phyloP scores from a whole-genome alignment of 371 early-diverging fungal species.

The Rhizopus arrhizus region DNA sequence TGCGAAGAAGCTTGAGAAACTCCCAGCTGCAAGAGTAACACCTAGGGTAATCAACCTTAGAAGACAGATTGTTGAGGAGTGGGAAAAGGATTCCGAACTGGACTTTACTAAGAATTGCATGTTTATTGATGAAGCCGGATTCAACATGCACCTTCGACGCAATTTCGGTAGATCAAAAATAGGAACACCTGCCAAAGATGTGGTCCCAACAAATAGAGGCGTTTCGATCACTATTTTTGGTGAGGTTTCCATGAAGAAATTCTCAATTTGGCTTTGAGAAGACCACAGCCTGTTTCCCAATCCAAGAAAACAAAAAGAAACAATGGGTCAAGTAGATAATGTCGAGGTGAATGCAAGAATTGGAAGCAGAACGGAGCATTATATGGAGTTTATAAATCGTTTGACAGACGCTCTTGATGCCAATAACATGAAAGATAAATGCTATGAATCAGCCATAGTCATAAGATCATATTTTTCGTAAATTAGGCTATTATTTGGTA shows the following conservation, averaged over 20 bases:
- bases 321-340: neutral
- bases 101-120: too few species aligned
- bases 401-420: neutral
- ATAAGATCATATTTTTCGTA: neutral
- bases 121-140: too few species aligned
- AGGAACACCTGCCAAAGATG: too few species aligned
- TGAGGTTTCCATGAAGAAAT: neutral
- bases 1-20: too few species aligned
- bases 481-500: neutral
- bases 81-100: too few species aligned
- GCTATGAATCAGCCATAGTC: neutral
- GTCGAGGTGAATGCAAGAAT: neutral
- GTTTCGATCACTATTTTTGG: slow-evolving; percentile 2
- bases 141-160: too few species aligned
- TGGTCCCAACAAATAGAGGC: neutral
- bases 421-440: neutral
- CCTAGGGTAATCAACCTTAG: too few species aligned
- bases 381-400: neutral
- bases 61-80: too few species aligned
- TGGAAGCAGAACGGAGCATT: slow-evolving; percentile 1
- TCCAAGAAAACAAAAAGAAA: slow-evolving; percentile 1
- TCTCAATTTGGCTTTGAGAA: neutral
- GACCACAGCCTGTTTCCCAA: neutral
- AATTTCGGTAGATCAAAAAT: too few species aligned
- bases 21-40: too few species aligned